Evolutionary conservation across 495 filamentous ascomycete species (phyloP).

Genomic region (Talaromyces adpressus): DNA sequence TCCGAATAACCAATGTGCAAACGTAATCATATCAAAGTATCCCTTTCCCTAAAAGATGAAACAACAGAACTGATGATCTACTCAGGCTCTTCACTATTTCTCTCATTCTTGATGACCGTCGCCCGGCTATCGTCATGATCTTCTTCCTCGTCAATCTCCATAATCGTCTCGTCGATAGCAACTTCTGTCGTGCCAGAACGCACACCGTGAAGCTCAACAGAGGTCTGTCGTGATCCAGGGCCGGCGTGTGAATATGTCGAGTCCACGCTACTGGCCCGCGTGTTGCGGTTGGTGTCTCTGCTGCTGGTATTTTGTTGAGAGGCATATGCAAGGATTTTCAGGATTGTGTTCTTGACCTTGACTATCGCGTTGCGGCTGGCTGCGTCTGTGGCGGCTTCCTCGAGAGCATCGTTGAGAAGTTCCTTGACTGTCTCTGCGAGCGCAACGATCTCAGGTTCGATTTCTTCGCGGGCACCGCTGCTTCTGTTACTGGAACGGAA

Average conservation of each 20-base stretch:
- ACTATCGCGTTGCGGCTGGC: slow-evolving; percentile 67
- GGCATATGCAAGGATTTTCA: slow-evolving; percentile 35
- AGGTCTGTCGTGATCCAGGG: slow-evolving; percentile 31
- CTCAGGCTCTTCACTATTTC: slow-evolving; percentile 6
- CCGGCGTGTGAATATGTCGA: slow-evolving; percentile 23
- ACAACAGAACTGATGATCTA: neutral
- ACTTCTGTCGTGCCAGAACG: slow-evolving; percentile 17
- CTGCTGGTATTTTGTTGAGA: slow-evolving; percentile 24
- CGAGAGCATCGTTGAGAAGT: slow-evolving; percentile 59
- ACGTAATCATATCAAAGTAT: neutral
- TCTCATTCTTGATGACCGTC: slow-evolving; percentile 31
- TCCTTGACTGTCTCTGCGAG: slow-evolving; percentile 38
- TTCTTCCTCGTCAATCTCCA: slow-evolving; percentile 51
- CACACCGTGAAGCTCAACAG: slow-evolving; percentile 26
- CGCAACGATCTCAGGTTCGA: slow-evolving; percentile 27
- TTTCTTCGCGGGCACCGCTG: slow-evolving; percentile 16
- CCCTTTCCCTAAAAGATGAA: neutral
- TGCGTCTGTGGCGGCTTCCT: slow-evolving; percentile 61
- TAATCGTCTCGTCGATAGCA: slow-evolving; percentile 39
- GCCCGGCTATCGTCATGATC: slow-evolving; percentile 46
- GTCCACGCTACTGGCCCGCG: slow-evolving; percentile 34
- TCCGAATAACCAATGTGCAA: neutral
- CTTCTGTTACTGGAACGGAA: slow-evolving; percentile 35
- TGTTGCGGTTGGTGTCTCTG: slow-evolving; percentile 24
- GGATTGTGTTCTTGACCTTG: slow-evolving; percentile 62